Conservation (phyloP, 2,329 filamentous ascomycete genomes). For the Cercospora janseana region DNA sequence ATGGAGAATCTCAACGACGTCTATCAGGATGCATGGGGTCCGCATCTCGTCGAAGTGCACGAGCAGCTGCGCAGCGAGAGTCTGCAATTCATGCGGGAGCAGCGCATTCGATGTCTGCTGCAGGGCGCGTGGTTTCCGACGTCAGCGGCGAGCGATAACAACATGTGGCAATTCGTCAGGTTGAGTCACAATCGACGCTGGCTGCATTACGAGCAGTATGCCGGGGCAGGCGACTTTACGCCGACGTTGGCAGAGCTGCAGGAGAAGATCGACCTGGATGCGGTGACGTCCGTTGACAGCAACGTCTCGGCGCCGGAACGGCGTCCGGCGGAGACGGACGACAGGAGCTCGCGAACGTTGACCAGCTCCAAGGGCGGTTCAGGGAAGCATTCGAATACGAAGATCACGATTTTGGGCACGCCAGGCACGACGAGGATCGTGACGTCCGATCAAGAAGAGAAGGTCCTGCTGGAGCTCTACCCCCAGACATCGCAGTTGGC, state of each 20-base stretch:
- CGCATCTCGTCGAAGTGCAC: slow-evolving; percentile 82
- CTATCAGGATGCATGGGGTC: slow-evolving; percentile 93
- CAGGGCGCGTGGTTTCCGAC: slow-evolving; percentile 84
- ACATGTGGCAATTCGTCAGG: slow-evolving; percentile 73
- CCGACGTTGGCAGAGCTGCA: slow-evolving; percentile 70
- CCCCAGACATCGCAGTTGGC: slow-evolving; percentile 78
- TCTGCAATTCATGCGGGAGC: slow-evolving; percentile 94
- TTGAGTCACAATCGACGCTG: slow-evolving; percentile 88
- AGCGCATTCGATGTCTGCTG: slow-evolving; percentile 84
- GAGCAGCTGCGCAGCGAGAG: slow-evolving; percentile 89
- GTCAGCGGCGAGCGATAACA: slow-evolving; percentile 36
- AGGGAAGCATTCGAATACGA: slow-evolving; percentile 58
- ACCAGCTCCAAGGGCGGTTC: slow-evolving; percentile 22
- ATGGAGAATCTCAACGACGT: slow-evolving; percentile 89
- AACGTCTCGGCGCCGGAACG: slow-evolving; percentile 72
- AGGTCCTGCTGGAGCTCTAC: slow-evolving; percentile 76
- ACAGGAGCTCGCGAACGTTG: slow-evolving; percentile 36
- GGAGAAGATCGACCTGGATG: slow-evolving; percentile 82
- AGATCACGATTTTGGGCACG: slow-evolving; percentile 82
- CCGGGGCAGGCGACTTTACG: slow-evolving; percentile 50
- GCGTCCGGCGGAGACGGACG: slow-evolving; percentile 49
- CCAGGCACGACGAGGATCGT: not conserved
- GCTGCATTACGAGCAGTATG: slow-evolving; percentile 86
- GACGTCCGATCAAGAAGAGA: slow-evolving; percentile 50
- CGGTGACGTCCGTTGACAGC: slow-evolving; percentile 88